Conservation (phyloP, 768 basidiomycete genomes). For the Sporobolomyces roseus region DNA sequence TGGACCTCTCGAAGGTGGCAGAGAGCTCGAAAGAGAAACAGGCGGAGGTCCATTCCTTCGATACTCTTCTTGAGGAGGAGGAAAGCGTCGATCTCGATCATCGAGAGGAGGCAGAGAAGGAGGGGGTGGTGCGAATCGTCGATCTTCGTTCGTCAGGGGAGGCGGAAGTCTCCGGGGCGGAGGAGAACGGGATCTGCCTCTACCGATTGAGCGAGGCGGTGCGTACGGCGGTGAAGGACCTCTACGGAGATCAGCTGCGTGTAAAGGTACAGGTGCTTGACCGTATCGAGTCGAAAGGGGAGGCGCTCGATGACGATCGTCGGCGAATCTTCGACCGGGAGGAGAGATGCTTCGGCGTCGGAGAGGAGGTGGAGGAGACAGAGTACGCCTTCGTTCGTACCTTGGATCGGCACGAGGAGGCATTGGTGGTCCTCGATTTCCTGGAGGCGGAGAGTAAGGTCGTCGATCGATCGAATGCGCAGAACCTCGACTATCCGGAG, state of each 20-base stretch:
- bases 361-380: background rate
- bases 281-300: background rate
- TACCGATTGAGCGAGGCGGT: background rate
- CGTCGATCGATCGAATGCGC: no score
- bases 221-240: no score
- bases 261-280: background rate
- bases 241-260: background rate
- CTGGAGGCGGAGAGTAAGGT: constrained; percentile 2
- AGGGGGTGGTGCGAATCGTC: background rate
- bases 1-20: background rate
- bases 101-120: background rate
- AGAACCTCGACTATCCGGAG: background rate
- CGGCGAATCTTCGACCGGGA: background rate
- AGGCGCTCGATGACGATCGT: background rate
- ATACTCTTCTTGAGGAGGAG: background rate
- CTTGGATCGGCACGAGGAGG: background rate
- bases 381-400: background rate
- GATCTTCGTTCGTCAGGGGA: background rate
- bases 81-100: background rate
- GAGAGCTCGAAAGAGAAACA: background rate
- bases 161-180: background rate
- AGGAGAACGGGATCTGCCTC: background rate
- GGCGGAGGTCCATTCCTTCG: background rate
- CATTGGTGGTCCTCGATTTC: background rate
- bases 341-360: constrained; percentile 7